phyloP scores from a whole-genome alignment of 202 grass and related monocot genomes.

The Zoysia matrella region DNA sequence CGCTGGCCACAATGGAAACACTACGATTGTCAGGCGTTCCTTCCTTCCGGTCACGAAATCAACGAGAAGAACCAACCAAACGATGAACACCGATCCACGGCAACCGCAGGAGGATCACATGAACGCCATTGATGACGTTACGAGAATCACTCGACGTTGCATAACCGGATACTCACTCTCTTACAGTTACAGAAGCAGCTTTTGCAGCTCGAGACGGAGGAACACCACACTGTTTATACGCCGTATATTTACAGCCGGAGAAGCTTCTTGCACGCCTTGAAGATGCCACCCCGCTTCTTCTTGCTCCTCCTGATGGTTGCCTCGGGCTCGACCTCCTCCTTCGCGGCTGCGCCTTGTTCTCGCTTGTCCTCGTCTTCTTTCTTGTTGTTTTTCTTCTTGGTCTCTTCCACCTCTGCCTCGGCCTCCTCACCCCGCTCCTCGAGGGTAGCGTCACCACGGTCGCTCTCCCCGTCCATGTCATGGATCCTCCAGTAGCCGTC shows the following conservation, averaged over 20 bases:
- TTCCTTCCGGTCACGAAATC: background rate
- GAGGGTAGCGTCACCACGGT: background rate
- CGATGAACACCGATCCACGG: background rate
- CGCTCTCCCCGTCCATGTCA: slow-evolving; percentile 54
- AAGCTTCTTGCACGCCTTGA: slow-evolving; percentile 65
- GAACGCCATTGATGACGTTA: background rate
- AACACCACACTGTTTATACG: background rate
- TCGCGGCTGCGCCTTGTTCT: background rate
- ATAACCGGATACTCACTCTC: background rate
- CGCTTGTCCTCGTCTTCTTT: background rate
- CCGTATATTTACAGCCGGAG: slow-evolving; percentile 41
- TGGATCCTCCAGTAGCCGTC: slow-evolving; percentile 69
- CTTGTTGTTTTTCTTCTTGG: background rate
- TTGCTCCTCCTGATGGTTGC: background rate
- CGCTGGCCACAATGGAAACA: background rate
- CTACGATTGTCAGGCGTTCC: background rate
- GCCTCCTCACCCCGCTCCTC: slow-evolving; percentile 22
- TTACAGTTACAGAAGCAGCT: background rate
- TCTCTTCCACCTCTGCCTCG: background rate
- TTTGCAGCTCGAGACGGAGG: background rate
- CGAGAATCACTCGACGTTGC: background rate
- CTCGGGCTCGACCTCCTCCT: background rate
- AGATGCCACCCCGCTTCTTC: slow-evolving; percentile 37
- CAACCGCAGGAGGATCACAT: background rate
- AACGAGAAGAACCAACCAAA: background rate